Evolutionary conservation across 2,329 filamentous ascomycete species (phyloP).

Genomic region (Pseudogymnoascus destructans): DNA sequence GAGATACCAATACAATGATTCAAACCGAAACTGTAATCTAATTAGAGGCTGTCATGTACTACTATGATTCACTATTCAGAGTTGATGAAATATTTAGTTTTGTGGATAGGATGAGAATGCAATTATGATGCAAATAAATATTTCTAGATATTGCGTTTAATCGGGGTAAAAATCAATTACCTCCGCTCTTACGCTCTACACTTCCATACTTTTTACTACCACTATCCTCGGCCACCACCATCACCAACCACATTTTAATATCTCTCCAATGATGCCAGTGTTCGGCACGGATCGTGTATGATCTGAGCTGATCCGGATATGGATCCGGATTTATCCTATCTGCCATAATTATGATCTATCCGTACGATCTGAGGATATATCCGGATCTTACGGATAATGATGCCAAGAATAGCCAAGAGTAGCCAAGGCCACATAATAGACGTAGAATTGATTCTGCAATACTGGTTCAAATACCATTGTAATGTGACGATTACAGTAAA

Average conservation of each 20-base stretch:
- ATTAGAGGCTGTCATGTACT: not conserved
- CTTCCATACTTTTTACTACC: not conserved
- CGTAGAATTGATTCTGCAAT: too few relatives aligned
- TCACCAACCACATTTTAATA: not conserved
- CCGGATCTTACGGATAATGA: too few relatives aligned
- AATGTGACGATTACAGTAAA: too few relatives aligned
- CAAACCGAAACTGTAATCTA: not conserved
- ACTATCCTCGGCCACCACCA: not conserved
- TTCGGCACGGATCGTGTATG: too few relatives aligned
- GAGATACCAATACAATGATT: conserved; percentile 6
- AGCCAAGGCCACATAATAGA: too few relatives aligned
- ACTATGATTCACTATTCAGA: not conserved
- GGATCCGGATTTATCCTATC: too few relatives aligned
- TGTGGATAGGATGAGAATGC: not conserved
- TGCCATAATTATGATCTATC: too few relatives aligned
- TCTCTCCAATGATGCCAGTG: not conserved
- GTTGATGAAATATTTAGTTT: not conserved
- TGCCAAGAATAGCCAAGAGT: too few relatives aligned
- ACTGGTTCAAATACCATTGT: too few relatives aligned
- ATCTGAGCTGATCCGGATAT: too few relatives aligned
- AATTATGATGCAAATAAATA: not conserved
- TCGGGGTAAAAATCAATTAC: not conserved
- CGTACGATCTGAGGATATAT: too few relatives aligned
- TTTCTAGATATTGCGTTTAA: not conserved
- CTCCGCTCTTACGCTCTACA: not conserved